A percentile compares a stretch with the other conserved stretches of the same genome.
Conservation (phyloP, 1,284 basidiomycete species). For the Pseudozyma tsukubaensis region DNA sequence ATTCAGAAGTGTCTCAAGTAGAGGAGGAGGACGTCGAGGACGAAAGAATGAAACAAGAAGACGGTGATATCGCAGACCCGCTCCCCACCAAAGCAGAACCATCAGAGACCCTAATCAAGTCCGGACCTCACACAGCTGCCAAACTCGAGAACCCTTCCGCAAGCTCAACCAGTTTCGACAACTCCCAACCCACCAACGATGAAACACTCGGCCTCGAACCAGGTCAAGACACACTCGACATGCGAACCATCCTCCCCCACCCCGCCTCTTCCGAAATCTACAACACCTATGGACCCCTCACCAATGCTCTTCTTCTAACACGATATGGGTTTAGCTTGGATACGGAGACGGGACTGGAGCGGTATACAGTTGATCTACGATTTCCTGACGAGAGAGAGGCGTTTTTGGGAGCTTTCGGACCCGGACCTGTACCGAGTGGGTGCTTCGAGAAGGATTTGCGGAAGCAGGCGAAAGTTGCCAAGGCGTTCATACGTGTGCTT, state of each 20-base stretch:
- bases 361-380: slow-evolving; percentile 50
- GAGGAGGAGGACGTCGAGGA: not conserved
- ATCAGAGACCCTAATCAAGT: too few relatives aligned
- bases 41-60: not conserved
- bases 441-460: too few relatives aligned
- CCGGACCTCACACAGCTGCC: too few relatives aligned
- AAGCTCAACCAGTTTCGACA: too few relatives aligned
- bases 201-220: slow-evolving; percentile 1
- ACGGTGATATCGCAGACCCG: not conserved
- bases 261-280: slow-evolving; percentile 34
- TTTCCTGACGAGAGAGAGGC: slow-evolving; percentile 27
- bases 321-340: slow-evolving; percentile 63
- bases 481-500: not conserved
- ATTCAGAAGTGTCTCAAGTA: not conserved
- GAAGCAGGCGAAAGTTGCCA: too few relatives aligned
- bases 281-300: slow-evolving; percentile 62
- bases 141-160: too few relatives aligned
- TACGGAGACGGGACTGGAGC: slow-evolving; percentile 58
- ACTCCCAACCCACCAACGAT: not conserved
- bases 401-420: slow-evolving; percentile 14
- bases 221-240: slow-evolving; percentile 51
- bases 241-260: slow-evolving; percentile 37
- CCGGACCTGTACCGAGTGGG: too few relatives aligned
- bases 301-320: slow-evolving; percentile 56
- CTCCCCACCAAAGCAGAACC: too few relatives aligned